Percentiles rank a stretch among this genome's conserved stretches.
Conservation (phyloP, 1,139 yeast species). For the Diutina sp. region DNA sequence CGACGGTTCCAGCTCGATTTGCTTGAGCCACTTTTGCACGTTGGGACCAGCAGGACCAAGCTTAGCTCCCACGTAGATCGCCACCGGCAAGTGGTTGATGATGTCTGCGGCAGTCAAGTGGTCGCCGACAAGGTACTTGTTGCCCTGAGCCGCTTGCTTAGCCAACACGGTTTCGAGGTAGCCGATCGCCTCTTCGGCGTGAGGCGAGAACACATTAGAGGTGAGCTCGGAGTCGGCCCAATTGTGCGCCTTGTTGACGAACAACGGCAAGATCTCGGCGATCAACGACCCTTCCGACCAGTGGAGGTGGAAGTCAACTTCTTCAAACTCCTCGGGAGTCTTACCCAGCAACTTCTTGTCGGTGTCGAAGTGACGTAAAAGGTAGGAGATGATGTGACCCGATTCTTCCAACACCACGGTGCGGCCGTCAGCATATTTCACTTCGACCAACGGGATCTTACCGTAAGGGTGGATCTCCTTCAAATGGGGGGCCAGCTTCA, state of each 20-base stretch:
- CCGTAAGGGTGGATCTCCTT: not conserved
- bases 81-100: not conserved
- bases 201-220: not conserved
- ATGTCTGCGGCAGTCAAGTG: not conserved
- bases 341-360: slow-evolving; percentile 18
- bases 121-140: not conserved
- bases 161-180: not conserved
- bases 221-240: not conserved
- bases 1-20: not conserved
- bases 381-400: slow-evolving; percentile 35
- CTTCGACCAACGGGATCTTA: not conserved
- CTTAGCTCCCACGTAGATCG: not conserved
- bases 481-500: not conserved
- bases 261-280: not conserved
- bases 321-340: slow-evolving; percentile 18
- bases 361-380: slow-evolving; percentile 28
- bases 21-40: not conserved
- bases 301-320: slow-evolving; percentile 39
- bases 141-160: not conserved
- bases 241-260: not conserved
- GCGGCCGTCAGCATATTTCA: not conserved
- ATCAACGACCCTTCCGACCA: slow-evolving; percentile 42
- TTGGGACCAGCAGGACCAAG: not conserved
- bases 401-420: not conserved
- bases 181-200: not conserved